Evolutionary conservation across 2,329 filamentous ascomycete genomes (phyloP), one percentile per base, ranked within the genome.

Genomic region (Pseudomassariella vexata): DNA sequence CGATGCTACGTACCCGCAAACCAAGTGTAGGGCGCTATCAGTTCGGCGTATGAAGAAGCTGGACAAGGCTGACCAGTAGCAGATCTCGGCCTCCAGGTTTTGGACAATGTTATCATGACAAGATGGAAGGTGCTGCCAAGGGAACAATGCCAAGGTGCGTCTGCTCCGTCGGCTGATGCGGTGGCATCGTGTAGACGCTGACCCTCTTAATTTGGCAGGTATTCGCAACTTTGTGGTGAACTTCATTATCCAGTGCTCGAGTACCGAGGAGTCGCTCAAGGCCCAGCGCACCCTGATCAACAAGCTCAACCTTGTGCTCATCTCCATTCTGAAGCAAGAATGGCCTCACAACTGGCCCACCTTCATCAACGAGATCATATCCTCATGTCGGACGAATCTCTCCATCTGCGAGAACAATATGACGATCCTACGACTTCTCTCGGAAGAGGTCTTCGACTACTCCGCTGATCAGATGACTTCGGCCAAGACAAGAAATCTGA

Each of bases 391-490:
- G 58, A 90, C 86, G 47, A 95, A 85, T 62, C 70, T 98, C 33
- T 92, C 90, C 22, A 94, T 98, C 50, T 98, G 94, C 75, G 92
- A 98, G 67, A 98, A 98, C 70, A 98, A 98, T 71, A 98, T 98
- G 92, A 88, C 86, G 44, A 96, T 98, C 49, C 76, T 98, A 47
- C 82, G 92, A 38, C 68, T 98, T 49, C 75, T 98, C 27, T 98
- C 92, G 6, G 92, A 98, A 60, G 92, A 98, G 61, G 90, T 98
- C 22, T 98, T 98, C 55, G 92, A 98, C 66, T 98, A 94, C 62
- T 98, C 92, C 2, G 87, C 90, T 43, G 92, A 98, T 55, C 87
- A 95, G 59, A 95, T 98, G 90, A 98, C 92, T n/a, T 95, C 90
- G 22, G 78, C 84, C 37, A 98, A 98, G 70, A 94, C 89, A 24